These are phyloP conservation scores for Ogataea pignaliae DNA, from an alignment of 805 yeast genomes.

Conservation along the genomic window DNA sequence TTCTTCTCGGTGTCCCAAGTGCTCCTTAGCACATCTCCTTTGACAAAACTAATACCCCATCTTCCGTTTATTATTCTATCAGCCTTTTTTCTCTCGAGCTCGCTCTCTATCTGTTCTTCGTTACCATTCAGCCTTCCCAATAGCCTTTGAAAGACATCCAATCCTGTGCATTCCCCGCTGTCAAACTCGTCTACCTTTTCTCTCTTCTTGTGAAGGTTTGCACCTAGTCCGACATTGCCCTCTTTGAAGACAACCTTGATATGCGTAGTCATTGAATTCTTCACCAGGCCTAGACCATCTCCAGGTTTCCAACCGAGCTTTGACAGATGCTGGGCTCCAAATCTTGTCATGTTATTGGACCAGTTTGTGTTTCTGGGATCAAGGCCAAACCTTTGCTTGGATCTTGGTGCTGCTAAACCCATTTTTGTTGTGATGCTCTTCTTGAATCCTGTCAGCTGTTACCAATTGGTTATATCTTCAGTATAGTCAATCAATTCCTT, in stretches of 20 bases:
- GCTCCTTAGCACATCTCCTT: conserved; percentile 77
- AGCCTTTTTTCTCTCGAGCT: conserved; percentile 62
- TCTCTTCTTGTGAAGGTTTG: conserved; percentile 49
- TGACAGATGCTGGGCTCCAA: conserved; percentile 82
- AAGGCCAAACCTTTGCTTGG: conserved; percentile 78
- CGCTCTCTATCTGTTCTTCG: conserved; percentile 60
- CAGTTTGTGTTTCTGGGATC: conserved; percentile 95
- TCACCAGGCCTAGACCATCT: conserved; percentile 70
- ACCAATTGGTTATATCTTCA: too few relatives aligned
- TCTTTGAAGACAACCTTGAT: conserved; percentile 79
- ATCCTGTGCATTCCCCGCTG: conserved; percentile 81
- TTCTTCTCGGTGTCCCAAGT: conserved; percentile 69
- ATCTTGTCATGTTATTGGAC: conserved; percentile 80
- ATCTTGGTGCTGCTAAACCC: conserved; percentile 81
- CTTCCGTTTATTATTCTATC: conserved; percentile 75
- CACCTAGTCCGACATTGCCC: conserved; percentile 86
- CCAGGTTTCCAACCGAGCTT: conserved; percentile 94
- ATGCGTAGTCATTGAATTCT: conserved; percentile 70
- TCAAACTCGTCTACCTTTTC: conserved; percentile 63
- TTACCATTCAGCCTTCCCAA: conserved; percentile 87
- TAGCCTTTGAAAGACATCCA: conserved; percentile 89
- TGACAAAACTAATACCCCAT: conserved; percentile 84
- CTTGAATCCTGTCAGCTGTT: not conserved
- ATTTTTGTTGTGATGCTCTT: conserved; percentile 28
- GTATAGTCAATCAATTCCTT: too few relatives aligned